Evolutionary conservation across 2,329 filamentous ascomycete species (phyloP), one percentile per base, ranked within the genome.

Genomic region (Cladosporium sp.): DNA sequence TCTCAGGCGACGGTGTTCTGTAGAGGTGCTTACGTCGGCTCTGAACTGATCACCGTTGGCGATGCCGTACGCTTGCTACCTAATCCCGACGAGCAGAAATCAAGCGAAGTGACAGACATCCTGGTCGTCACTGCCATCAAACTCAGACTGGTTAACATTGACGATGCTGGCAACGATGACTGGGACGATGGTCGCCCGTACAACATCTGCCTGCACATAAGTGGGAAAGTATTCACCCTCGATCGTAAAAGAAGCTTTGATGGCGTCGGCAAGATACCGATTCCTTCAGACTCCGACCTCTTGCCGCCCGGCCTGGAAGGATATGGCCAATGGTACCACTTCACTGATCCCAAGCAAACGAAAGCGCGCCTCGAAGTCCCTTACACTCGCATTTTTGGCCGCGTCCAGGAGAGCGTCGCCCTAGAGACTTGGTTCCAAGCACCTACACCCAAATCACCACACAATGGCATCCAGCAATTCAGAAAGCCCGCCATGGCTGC

Each of bases 11-110:
- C 75, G 0, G 79, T 89, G n/a, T 82, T 80, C 62, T 84, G 80
- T 66, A 79, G 80, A 59, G 86, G 83, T 0, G 79, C 88, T 7
- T 88, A 82, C 67, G 73, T 89, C 2, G 87, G 87, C 0, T 72
- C 83, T 3, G 87, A 89, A 71, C 76, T 88, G 34, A 72, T 88
- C 12, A 76, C 80, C 5, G 73, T 83, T 4, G 85, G 85, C 1
- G 87, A 89, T 67, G 76, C 79, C 0, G 81, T 88, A 2, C 84
- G 86, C 5, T 73, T 89, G 10, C 66, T 76, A 0, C 78, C 75
- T 2, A 64, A 63, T 26, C 54, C 64, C 7, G 30, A 34, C 24
- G 68, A 72, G 3, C 59, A 70, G 32, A 65, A 66, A 21, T 64
- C 74, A 1, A 58, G 70, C 1, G 66, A 68, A 1, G 80, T 82